These are phyloP conservation scores for Camellia japonica DNA, from an alignment of 148 eudicot genomes.

Conservation along the genomic window DNA sequence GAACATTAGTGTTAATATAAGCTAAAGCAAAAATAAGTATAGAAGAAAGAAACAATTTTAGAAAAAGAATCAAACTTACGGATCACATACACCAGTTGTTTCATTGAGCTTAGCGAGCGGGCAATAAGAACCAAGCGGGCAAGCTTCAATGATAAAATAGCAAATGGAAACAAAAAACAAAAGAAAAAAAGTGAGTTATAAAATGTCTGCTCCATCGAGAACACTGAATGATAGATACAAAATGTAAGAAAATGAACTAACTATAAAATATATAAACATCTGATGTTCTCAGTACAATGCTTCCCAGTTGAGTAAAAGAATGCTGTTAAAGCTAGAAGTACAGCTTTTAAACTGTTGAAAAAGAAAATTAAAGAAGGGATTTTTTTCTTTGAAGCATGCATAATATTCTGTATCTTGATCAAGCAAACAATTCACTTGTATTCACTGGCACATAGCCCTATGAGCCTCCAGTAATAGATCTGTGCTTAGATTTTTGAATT, in stretches of 20 bases:
- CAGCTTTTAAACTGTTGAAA: not conserved
- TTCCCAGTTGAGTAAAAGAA: conserved; percentile 10
- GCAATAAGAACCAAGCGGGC: conserved; percentile 88
- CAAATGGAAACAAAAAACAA: conserved; percentile 9
- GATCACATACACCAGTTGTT: conserved; percentile 68
- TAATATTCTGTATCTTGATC: not conserved
- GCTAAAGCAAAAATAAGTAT: not conserved
- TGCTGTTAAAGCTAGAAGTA: not conserved
- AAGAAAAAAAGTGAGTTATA: not conserved
- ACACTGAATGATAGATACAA: not conserved
- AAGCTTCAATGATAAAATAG: conserved; percentile 50
- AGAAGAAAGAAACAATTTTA: not conserved
- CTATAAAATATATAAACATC: not conserved
- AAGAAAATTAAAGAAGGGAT: not conserved
- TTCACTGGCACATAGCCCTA: too few species aligned
- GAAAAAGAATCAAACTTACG: conserved; percentile 56
- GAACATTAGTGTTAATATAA: conserved; percentile 5
- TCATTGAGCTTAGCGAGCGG: conserved; percentile 61
- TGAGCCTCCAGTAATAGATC: too few species aligned
- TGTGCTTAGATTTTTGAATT: too few species aligned
- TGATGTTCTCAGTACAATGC: not conserved
- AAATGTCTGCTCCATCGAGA: not conserved
- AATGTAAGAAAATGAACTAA: not conserved
- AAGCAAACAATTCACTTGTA: not conserved
- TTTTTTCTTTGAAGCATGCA: not conserved